Evolutionary conservation across 1,284 basidiomycete species (phyloP), one percentile per base, ranked within the genome.

Genomic region (Flammula alnicola): DNA sequence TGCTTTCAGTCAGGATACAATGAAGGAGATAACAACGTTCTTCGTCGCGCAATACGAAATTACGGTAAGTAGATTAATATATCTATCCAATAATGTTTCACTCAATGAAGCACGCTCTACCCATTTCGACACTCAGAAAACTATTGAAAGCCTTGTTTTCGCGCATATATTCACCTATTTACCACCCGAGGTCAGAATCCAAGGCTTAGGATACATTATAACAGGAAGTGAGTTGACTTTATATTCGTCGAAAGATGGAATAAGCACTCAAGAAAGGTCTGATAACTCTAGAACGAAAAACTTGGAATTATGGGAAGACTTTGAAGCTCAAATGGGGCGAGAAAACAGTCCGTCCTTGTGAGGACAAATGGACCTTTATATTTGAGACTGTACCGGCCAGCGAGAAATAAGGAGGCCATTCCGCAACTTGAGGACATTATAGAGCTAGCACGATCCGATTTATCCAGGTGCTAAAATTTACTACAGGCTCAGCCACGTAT

Each of bases 351-450:
- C 23, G 33, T 14, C 27, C 53, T 17, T 50, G 51, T 32, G 12
- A 46, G 6, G 59, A 61, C 30, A 61, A 61, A 27, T 61, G 59
- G 57, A 42, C 33, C 4, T 61, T 61, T 35, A 25, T 47, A 10
- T 57, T 61, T 35, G 47, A 56, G 44, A 22, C 54, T 17, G 12
- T n/a, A n/a, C n/a, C n/a, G n/a, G n/a, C n/a, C n/a, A n/a, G n/a
- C n/a, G n/a, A n/a, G n/a, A n/a, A n/a, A n/a, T n/a, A n/a, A n/a
- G n/a, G n/a, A n/a, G n/a, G n/a, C n/a, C n/a, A n/a, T n/a, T n/a
- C n/a, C n/a, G n/a, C n/a, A n/a, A n/a, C n/a, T n/a, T n/a, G n/a
- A n/a, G n/a, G n/a, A n/a, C n/a, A n/a, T n/a, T n/a, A n/a, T n/a
- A n/a, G n/a, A n/a, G n/a, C n/a, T n/a, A n/a, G n/a, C n/a, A n/a